Conservation (phyloP, 208 protist genomes). For the Crithidia sp. region DNA sequence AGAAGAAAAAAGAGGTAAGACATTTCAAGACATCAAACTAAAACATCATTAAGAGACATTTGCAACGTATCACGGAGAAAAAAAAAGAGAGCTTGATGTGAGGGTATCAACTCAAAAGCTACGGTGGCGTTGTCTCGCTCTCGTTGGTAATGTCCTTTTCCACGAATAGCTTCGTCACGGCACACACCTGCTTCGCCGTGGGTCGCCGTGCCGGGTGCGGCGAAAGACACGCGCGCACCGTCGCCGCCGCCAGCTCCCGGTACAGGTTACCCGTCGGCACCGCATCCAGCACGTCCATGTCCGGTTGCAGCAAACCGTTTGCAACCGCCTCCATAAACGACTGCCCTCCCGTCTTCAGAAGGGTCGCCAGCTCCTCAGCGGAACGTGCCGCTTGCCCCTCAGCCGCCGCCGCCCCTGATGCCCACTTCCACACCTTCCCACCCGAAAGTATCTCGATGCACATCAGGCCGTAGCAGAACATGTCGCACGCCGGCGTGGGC, state of each 20-base stretch:
- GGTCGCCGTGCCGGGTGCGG: not conserved
- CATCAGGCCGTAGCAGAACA: conserved; percentile 68
- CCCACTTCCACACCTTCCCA: conserved; percentile 39
- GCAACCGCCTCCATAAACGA: not conserved
- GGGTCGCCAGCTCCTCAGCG: not conserved
- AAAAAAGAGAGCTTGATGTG: not conserved
- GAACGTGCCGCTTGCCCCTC: not conserved
- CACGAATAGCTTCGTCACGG: not conserved
- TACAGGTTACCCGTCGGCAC: not conserved
- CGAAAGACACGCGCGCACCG: not conserved
- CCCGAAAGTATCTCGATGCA: conserved; percentile 58
- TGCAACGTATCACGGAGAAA: not conserved
- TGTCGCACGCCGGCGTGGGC: conserved; percentile 49
- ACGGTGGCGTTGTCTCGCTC: not conserved
- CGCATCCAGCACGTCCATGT: conserved; percentile 3
- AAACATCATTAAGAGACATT: not conserved
- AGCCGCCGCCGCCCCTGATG: not conserved
- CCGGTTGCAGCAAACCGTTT: conserved; percentile 1
- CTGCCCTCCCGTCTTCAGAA: not conserved
- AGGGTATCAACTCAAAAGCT: not conserved
- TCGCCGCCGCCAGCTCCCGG: not conserved
- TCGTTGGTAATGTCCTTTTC: not conserved
- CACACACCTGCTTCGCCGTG: not conserved
- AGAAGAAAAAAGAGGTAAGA: not conserved
- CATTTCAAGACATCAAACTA: not conserved